A percentile compares a stretch with the other conserved stretches of the same genome.
phyloP scores from a whole-genome alignment of 345 rosid species.

The Lepidium sativum region DNA sequence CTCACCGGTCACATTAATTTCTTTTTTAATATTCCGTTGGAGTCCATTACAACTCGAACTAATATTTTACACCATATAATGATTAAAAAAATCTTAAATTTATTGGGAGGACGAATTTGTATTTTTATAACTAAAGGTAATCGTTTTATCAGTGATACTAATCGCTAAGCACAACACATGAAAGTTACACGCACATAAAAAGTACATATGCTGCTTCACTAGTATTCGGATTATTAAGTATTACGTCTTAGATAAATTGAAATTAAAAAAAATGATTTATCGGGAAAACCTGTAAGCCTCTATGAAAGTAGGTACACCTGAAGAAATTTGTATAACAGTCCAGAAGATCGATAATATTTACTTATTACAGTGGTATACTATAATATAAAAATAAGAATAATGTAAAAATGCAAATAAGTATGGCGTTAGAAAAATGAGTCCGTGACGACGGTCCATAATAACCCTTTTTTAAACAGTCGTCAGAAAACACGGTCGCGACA shows the following conservation, averaged over 20 bases:
- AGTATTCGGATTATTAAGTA: no score
- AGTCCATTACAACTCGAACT: neutral
- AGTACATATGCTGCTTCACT: no score
- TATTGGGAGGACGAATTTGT: no score
- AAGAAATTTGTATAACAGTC: neutral
- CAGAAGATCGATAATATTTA: constrained; percentile 9
- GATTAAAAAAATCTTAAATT: no score
- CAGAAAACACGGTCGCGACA: constrained; percentile 30
- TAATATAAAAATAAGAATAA: neutral
- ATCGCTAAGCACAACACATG: no score
- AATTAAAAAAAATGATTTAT: no score
- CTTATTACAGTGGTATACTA: neutral
- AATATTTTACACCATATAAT: neutral
- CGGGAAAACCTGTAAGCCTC: neutral
- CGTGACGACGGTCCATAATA: constrained; percentile 28
- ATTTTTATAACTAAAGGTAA: no score
- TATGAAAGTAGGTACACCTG: constrained; percentile 11
- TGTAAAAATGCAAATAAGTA: constrained; percentile 5
- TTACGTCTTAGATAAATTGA: no score
- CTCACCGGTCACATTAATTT: neutral
- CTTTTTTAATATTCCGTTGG: neutral
- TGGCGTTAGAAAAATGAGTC: constrained; percentile 15
- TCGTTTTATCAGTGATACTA: no score
- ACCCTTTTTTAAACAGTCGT: constrained; percentile 27
- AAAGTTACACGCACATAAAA: no score